phyloP scores from a whole-genome alignment of 495 filamentous ascomycete species.

The Podospora pseudopauciseta region DNA sequence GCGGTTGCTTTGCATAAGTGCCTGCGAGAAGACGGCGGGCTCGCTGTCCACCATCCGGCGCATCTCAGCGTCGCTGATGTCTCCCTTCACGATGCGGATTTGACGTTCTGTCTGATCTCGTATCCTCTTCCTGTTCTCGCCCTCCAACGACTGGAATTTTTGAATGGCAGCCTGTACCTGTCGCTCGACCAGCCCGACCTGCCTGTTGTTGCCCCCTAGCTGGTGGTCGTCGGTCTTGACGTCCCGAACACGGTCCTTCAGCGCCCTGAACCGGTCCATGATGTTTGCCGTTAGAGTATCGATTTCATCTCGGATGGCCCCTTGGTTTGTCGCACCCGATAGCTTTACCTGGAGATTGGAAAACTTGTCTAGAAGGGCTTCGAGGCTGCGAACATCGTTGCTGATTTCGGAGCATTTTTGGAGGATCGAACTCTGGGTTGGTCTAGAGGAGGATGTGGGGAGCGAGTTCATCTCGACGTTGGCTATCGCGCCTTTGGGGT shows the following conservation, averaged over 20 bases:
- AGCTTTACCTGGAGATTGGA: conserved; percentile 54
- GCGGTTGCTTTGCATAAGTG: conserved; percentile 68
- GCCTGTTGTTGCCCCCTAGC: conserved; percentile 65
- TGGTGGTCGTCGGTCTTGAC: conserved; percentile 77
- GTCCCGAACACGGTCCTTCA: conserved; percentile 68
- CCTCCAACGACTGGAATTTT: conserved; percentile 73
- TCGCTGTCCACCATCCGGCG: conserved; percentile 66
- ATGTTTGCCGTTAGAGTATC: conserved; percentile 63
- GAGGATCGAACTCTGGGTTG: conserved; percentile 58
- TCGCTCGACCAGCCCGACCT: conserved; percentile 76
- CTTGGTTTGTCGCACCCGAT: conserved; percentile 57
- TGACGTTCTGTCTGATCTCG: conserved; percentile 80
- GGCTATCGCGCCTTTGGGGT: conserved; percentile 13
- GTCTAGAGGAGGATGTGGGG: conserved; percentile 17
- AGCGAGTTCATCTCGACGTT: conserved; percentile 64
- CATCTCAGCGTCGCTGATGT: conserved; percentile 70
- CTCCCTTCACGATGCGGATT: conserved; percentile 82
- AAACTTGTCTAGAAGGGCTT: conserved; percentile 59
- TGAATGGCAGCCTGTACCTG: conserved; percentile 73
- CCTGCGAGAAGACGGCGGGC: conserved; percentile 76
- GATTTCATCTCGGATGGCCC: conserved; percentile 51
- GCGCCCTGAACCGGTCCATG: conserved; percentile 71
- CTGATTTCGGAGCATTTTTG: conserved; percentile 79
- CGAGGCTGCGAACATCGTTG: conserved; percentile 69
- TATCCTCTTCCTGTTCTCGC: conserved; percentile 70